Conservation (phyloP, 257 asterid species). For the Ilex asprella region DNA sequence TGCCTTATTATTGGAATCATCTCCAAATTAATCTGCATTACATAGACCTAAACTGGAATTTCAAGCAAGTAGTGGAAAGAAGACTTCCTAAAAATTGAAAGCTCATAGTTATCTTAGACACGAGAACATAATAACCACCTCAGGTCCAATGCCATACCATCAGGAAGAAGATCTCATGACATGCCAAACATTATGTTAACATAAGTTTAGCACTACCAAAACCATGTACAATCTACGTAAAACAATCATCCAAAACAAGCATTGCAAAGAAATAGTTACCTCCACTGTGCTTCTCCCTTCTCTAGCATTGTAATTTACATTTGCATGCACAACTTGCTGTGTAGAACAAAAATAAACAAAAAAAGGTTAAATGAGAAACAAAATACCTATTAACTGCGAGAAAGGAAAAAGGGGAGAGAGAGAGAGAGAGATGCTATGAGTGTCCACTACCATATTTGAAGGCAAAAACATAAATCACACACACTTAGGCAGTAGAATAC, state of each 20-base stretch:
- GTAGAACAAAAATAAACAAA: slow-evolving; percentile 11
- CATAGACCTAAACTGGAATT: too few species aligned
- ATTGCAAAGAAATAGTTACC: slow-evolving; percentile 29
- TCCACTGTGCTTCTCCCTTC: slow-evolving; percentile 79
- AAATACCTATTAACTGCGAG: not conserved
- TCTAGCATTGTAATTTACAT: slow-evolving; percentile 64
- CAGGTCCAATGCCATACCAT: not conserved
- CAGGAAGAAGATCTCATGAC: not conserved
- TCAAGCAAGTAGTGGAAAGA: too few species aligned
- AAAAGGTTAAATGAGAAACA: slow-evolving; percentile 5
- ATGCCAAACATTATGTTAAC: not conserved
- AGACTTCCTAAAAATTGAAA: not conserved
- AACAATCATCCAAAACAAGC: slow-evolving; percentile 1
- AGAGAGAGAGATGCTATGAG: too few species aligned
- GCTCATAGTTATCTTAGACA: not conserved
- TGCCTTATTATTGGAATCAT: too few species aligned
- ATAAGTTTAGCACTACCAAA: too few species aligned
- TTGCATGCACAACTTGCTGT: slow-evolving; percentile 80
- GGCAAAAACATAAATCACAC: not conserved
- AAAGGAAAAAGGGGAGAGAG: not conserved
- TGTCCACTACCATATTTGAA: too few species aligned
- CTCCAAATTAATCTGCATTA: too few species aligned
- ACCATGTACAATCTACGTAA: too few species aligned
- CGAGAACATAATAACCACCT: not conserved
- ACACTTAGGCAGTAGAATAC: slow-evolving; percentile 25